Evolutionary conservation across 495 filamentous ascomycete genomes (phyloP).

Genomic region (Sordaria brevicollis): DNA sequence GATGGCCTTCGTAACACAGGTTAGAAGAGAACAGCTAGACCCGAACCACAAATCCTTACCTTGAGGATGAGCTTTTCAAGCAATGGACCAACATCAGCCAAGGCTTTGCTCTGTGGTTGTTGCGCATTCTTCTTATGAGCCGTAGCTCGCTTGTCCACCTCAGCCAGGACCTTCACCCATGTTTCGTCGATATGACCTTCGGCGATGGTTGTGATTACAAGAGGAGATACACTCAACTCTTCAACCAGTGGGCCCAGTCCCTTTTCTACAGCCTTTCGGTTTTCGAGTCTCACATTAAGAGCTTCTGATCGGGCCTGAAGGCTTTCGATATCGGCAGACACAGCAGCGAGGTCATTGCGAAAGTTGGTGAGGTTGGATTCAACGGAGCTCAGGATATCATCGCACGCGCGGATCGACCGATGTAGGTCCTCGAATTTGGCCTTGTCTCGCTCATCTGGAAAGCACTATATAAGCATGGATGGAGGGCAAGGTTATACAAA

Average conservation of each 20-base stretch:
- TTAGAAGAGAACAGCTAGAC: constrained; percentile 3
- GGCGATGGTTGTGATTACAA: constrained; percentile 66
- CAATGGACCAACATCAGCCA: constrained; percentile 76
- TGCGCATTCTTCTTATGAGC: constrained; percentile 57
- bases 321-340: constrained; percentile 90
- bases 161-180: constrained; percentile 77
- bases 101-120: constrained; percentile 55
- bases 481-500: constrained; percentile 11
- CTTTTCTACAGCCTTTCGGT: constrained; percentile 81
- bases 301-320: constrained; percentile 77
- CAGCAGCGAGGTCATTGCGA: constrained; percentile 78
- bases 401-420: constrained; percentile 77
- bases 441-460: constrained; percentile 68
- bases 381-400: constrained; percentile 87
- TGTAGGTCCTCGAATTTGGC: constrained; percentile 88
- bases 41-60: constrained; percentile 29
- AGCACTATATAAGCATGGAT: constrained; percentile 18
- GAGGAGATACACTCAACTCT: constrained; percentile 78
- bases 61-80: constrained; percentile 75
- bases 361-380: constrained; percentile 87
- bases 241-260: constrained; percentile 83
- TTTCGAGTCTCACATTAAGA: constrained; percentile 79
- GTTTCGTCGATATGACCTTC: constrained; percentile 85
- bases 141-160: constrained; percentile 68
- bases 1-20: constrained; percentile 48